A percentile compares a stretch with the other conserved stretches of the same genome.
phyloP scores from a whole-genome alignment of 805 yeast species.

The Ogataea wickerhamii region DNA sequence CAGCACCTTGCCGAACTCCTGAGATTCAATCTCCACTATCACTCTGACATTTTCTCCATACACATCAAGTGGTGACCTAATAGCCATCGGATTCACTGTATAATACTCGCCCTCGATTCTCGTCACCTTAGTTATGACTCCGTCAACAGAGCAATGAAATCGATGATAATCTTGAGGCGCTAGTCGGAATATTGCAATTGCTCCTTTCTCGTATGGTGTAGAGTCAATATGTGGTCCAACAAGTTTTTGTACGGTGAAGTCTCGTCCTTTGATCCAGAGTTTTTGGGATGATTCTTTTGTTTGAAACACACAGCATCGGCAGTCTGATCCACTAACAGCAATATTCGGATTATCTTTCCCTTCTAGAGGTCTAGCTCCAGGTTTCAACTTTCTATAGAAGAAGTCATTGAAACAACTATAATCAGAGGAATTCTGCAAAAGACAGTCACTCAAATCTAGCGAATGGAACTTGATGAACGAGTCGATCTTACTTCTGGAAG shows the following conservation, averaged over 20 bases:
- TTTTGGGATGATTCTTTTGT: slow-evolving; percentile 58
- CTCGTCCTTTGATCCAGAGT: slow-evolving; percentile 87
- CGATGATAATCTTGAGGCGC: slow-evolving; percentile 98
- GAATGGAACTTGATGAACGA: slow-evolving; percentile 81
- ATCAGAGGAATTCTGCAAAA: slow-evolving; percentile 40
- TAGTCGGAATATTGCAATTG: slow-evolving; percentile 76
- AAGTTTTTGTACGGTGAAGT: slow-evolving; percentile 64
- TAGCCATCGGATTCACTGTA: slow-evolving; percentile 97
- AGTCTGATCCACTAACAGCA: slow-evolving; percentile 81
- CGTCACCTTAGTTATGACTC: slow-evolving; percentile 60
- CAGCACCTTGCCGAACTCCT: slow-evolving; percentile 72
- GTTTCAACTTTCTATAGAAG: slow-evolving; percentile 73
- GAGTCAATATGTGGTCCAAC: slow-evolving; percentile 34
- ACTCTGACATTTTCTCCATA: slow-evolving; percentile 88
- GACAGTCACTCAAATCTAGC: slow-evolving; percentile 71
- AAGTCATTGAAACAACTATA: slow-evolving; percentile 83
- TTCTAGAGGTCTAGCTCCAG: slow-evolving; percentile 69
- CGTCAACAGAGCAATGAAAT: slow-evolving; percentile 85
- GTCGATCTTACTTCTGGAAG: slow-evolving; percentile 62
- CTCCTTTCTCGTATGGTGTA: slow-evolving; percentile 44
- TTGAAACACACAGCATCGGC: slow-evolving; percentile 71
- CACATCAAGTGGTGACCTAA: slow-evolving; percentile 82
- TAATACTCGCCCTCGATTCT: slow-evolving; percentile 86
- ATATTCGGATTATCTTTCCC: slow-evolving; percentile 46
- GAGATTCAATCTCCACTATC: slow-evolving; percentile 70